These are phyloP conservation scores for Fusarium begoniae DNA, from an alignment of 2,329 filamentous ascomycete genomes.

Conservation along the genomic window DNA sequence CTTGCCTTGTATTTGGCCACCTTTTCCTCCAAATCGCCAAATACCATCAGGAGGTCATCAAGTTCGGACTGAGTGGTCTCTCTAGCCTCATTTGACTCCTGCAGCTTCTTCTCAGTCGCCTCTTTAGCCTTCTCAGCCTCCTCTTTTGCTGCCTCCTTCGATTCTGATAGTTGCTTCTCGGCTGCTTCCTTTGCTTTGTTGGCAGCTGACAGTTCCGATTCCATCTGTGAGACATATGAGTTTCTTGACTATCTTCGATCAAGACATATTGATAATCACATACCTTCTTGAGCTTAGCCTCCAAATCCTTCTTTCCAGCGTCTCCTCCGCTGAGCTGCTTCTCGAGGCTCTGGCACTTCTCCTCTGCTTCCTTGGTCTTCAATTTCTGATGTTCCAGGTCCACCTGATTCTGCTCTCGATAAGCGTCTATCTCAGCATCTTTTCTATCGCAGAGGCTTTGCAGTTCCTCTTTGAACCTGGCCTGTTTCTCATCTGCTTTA, in stretches of 20 bases:
- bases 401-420: constrained; percentile 20
- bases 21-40: constrained; percentile 83
- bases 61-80: constrained; percentile 75
- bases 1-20: constrained; percentile 77
- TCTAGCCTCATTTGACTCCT: constrained; percentile 67
- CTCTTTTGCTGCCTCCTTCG: constrained; percentile 61
- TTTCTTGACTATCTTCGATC: constrained; percentile 39
- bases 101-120: constrained; percentile 49
- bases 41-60: constrained; percentile 83
- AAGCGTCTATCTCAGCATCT: constrained; percentile 39
- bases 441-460: constrained; percentile 15
- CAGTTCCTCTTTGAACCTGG: constrained; percentile 6
- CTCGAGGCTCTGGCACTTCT: constrained; percentile 40
- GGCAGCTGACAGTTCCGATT: constrained; percentile 52
- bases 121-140: constrained; percentile 69
- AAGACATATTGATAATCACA: constrained; percentile 22
- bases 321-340: constrained; percentile 38
- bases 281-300: constrained; percentile 42
- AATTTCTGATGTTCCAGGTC: constrained; percentile 36
- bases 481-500: constrained; percentile 22
- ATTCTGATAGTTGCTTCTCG: constrained; percentile 46
- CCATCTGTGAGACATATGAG: constrained; percentile 41
- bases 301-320: constrained; percentile 30
- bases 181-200: constrained; percentile 69
- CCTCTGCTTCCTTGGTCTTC: constrained; percentile 40